Percentiles rank a stretch among this genome's conserved stretches.
Conservation (phyloP, 2,329 filamentous ascomycete genomes). For the Hypoxylon sp. region DNA sequence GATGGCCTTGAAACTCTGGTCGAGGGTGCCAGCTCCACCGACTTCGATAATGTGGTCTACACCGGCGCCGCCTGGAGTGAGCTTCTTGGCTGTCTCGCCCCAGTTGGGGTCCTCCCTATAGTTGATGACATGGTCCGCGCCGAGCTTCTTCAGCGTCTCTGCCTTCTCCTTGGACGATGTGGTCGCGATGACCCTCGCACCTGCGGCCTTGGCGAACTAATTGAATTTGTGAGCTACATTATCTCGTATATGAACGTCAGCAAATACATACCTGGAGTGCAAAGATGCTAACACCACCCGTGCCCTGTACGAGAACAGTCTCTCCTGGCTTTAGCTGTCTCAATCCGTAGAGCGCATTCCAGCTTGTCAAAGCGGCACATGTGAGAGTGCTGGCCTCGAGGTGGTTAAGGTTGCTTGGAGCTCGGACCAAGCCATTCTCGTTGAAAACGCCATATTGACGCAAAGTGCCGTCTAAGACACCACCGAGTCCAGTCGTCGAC, state of each 20-base stretch:
- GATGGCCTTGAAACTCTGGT: constrained; percentile 63
- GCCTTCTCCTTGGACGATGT: constrained; percentile 64
- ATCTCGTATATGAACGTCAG: not conserved
- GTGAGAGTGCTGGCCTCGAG: constrained; percentile 70
- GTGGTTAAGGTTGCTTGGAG: constrained; percentile 69
- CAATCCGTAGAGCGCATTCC: constrained; percentile 76
- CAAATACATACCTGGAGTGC: constrained; percentile 64
- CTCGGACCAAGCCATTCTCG: constrained; percentile 76
- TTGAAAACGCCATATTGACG: constrained; percentile 77
- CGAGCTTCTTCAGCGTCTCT: constrained; percentile 61
- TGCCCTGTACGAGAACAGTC: constrained; percentile 77
- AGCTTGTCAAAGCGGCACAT: constrained; percentile 75
- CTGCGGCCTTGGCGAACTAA: constrained; percentile 65
- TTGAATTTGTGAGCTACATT: not conserved
- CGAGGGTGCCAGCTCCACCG: constrained; percentile 61
- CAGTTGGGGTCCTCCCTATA: constrained; percentile 63
- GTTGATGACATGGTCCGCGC: constrained; percentile 67
- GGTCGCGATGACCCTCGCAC: constrained; percentile 65
- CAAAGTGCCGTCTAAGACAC: constrained; percentile 76
- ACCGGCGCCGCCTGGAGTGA: constrained; percentile 61
- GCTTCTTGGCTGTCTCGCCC: constrained; percentile 61
- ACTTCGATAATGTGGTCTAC: constrained; percentile 67
- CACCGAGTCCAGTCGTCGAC: constrained; percentile 74
- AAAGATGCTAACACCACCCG: constrained; percentile 77
- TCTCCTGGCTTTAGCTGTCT: constrained; percentile 67